Evolutionary conservation across 176 grass and related monocot species (phyloP), one percentile per base, ranked within the genome.

Genomic region (Chloris gayana): DNA sequence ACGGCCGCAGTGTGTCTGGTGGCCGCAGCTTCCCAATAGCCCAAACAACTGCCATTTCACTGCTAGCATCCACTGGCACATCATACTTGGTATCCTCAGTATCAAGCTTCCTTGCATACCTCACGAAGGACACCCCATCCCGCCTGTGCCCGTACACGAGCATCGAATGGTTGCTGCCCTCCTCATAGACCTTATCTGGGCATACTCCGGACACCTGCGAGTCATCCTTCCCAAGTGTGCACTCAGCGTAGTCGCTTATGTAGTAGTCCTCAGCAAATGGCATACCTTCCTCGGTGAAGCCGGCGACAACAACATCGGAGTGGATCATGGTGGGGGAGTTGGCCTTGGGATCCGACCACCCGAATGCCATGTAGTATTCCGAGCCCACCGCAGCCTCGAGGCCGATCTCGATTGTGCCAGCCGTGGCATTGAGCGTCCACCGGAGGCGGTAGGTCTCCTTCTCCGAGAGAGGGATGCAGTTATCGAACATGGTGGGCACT

Each of bases 311-410:
- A 7, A 96, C 74, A 25, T 99, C 97, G 9, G 93, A 58, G 65
- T 84, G 79, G 80, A 96, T 61, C 97, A 99, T 99, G 32, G 88
- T 87, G 0, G 88, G 97, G 7, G 87, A 85, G 64, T 89, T 79
- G 67, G 85, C 85, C 35, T 84, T 86, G 35, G 97, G 90, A 18
- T 85, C 87, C 1, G 97, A 80, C 97, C 97, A 99, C 39, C 97
- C 97, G 64, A 99, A 99, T 9, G 93, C 93, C 97, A 99, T 96
- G 75, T 99, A 99, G 85, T 96, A 96, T 72, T 99, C 90, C 9
- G 97, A 95, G 1, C 97, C 90, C 0, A 99, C 47, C 0, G 80
- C 73, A 0, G 93, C 92, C 83, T 99, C 97, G 11, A 99, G 88
- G 53, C 97, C 97, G 68, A 99, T 77, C 64, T 95, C 90, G 56